These are phyloP conservation scores for Phaeosphaeria sp. DNA, from an alignment of 2,329 filamentous ascomycete genomes.

Conservation along the genomic window DNA sequence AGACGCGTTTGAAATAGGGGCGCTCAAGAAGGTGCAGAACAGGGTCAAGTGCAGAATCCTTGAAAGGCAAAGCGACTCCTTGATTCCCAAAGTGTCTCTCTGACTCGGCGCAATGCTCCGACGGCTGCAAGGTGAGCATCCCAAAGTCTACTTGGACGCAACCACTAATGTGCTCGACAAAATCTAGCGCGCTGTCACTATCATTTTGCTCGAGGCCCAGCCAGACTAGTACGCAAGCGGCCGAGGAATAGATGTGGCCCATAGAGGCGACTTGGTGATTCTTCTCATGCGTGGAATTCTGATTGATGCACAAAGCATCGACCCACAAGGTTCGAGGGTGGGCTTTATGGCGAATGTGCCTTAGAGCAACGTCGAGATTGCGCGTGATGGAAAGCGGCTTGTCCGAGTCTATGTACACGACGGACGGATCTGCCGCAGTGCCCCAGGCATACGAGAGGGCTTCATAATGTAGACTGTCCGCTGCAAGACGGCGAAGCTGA, in stretches of 20 bases:
- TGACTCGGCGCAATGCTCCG: neutral
- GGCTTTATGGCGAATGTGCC: conserved; percentile 5
- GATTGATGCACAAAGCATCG: conserved; percentile 21
- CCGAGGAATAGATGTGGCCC: conserved; percentile 10
- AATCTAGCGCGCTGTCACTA: conserved; percentile 1
- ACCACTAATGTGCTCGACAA: neutral
- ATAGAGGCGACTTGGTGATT: conserved; percentile 12
- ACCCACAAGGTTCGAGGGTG: conserved; percentile 10
- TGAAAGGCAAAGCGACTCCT: neutral
- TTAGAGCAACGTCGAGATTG: conserved; percentile 11
- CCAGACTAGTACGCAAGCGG: conserved; percentile 3
- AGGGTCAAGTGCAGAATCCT: neutral
- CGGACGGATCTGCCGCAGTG: neutral
- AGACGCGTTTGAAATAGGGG: conserved; percentile 7
- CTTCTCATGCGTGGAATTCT: conserved; percentile 7
- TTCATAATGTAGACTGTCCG: neutral
- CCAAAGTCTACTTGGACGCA: conserved; percentile 1
- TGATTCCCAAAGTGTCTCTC: conserved; percentile 1
- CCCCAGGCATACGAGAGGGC: conserved; percentile 14
- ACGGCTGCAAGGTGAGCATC: neutral
- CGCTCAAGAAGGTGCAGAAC: neutral
- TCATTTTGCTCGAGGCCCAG: conserved; percentile 3
- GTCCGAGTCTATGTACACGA: neutral
- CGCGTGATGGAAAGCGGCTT: conserved; percentile 4
- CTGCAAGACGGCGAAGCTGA: neutral